Evolutionary conservation across 208 protist genomes (phyloP).

Genomic region (Leptomonas seymouri): DNA sequence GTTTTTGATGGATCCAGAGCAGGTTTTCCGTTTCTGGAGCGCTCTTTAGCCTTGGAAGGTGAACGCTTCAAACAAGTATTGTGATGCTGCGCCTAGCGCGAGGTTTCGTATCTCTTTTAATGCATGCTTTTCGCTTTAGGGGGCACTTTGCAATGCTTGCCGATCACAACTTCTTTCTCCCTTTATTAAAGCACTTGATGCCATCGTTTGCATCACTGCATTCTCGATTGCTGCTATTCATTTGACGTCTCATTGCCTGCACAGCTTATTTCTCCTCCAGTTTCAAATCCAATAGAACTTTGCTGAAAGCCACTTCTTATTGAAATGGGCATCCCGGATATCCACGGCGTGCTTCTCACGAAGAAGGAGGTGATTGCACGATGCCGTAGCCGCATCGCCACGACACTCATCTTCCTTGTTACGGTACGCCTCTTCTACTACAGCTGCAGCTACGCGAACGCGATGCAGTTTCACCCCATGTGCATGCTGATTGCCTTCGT

Average conservation of each 20-base stretch:
- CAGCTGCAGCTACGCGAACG: conserved; percentile 17
- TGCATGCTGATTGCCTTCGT: conserved; percentile 53
- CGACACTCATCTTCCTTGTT: conserved; percentile 16
- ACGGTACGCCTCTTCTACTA: conserved; percentile 9
- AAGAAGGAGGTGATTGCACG: conserved; percentile 10
- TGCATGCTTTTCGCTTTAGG: too few relatives aligned
- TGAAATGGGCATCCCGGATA: neutral
- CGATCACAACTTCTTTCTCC: too few relatives aligned
- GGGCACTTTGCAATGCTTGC: too few relatives aligned
- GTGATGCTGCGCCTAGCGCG: too few relatives aligned
- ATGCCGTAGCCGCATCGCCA: conserved; percentile 25
- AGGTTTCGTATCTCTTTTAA: too few relatives aligned
- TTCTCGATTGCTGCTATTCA: too few relatives aligned
- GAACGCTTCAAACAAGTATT: too few relatives aligned
- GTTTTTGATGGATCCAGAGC: too few relatives aligned
- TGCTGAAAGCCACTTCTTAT: conserved; percentile 24
- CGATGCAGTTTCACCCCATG: conserved; percentile 65
- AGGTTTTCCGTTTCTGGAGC: too few relatives aligned
- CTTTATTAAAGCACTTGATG: too few relatives aligned
- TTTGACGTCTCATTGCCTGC: neutral
- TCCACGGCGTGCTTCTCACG: conserved; percentile 6
- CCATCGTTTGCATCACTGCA: too few relatives aligned
- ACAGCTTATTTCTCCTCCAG: neutral
- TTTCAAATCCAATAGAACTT: neutral
- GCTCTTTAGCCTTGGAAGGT: too few relatives aligned